These are phyloP conservation scores for Diutina scorzettiae DNA, from an alignment of 1,139 yeast genomes.

Conservation along the genomic window DNA sequence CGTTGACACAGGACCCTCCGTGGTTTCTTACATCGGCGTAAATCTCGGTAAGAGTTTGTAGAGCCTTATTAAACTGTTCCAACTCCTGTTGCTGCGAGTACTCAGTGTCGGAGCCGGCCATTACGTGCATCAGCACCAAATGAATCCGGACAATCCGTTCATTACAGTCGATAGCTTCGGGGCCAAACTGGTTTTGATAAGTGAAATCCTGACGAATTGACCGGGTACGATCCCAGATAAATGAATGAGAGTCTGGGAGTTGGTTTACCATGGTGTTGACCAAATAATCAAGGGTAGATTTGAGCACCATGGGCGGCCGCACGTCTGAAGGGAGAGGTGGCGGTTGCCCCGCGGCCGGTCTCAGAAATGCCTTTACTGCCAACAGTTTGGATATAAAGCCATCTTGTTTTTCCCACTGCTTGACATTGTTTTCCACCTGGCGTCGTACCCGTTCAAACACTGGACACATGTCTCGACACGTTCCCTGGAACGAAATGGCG, in stretches of 20 bases:
- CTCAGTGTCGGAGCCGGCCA: constrained; percentile 71
- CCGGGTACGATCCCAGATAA: constrained; percentile 98
- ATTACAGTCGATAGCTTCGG: constrained; percentile 88
- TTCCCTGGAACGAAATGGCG: constrained; percentile 79
- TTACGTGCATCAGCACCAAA: constrained; percentile 65
- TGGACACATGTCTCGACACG: constrained; percentile 93
- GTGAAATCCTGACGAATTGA: constrained; percentile 96
- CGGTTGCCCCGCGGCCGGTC: constrained; percentile 98
- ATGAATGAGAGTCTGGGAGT: constrained; percentile 79
- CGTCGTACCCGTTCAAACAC: constrained; percentile 84
- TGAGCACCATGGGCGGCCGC: constrained; percentile 74
- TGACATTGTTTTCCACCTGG: constrained; percentile 78
- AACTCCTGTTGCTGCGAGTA: constrained; percentile 91
- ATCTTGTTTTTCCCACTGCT: constrained; percentile 54
- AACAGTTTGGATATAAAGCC: constrained; percentile 48
- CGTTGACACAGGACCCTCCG: constrained; percentile 66
- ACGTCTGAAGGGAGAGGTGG: constrained; percentile 98
- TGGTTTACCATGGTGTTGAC: constrained; percentile 49
- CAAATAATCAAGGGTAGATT: constrained; percentile 55
- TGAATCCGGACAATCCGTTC: constrained; percentile 89
- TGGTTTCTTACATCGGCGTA: constrained; percentile 68
- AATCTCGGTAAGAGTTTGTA: constrained; percentile 81
- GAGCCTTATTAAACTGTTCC: constrained; percentile 85
- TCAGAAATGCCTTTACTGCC: constrained; percentile 86
- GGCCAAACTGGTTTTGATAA: constrained; percentile 86